Percentiles rank a stretch among this genome's conserved stretches.
Conservation (phyloP, 2,329 filamentous ascomycete genomes). For the Aspergillus sclerotialis region DNA sequence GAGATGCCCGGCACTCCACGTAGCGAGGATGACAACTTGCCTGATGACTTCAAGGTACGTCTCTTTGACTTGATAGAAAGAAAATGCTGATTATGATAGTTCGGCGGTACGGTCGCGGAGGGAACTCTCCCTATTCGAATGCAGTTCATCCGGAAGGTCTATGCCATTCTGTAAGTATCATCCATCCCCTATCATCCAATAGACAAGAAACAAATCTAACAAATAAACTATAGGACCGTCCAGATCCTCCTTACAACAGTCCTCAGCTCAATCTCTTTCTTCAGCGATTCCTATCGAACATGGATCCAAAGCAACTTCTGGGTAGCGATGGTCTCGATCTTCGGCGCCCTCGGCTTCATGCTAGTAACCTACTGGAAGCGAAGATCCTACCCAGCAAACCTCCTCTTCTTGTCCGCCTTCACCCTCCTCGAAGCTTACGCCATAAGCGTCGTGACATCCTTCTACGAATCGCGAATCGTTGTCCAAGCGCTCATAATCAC, state of each 20-base stretch:
- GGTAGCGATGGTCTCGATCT: constrained; percentile 80
- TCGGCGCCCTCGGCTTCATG: constrained; percentile 79
- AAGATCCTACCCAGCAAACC: constrained; percentile 89
- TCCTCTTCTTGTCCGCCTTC: constrained; percentile 85
- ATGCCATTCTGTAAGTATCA: constrained; percentile 69
- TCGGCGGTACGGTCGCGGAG: constrained; percentile 87
- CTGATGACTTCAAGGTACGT: constrained; percentile 88
- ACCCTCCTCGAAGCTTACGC: constrained; percentile 90
- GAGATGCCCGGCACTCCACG: constrained; percentile 57
- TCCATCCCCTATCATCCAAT: neutral
- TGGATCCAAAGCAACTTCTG: constrained; percentile 84
- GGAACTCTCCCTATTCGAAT: constrained; percentile 93
- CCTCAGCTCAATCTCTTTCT: constrained; percentile 79
- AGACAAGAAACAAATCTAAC: constrained; percentile 2
- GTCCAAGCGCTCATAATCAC: constrained; percentile 87
- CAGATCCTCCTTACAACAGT: constrained; percentile 80
- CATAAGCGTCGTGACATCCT: constrained; percentile 85
- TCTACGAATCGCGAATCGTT: constrained; percentile 77
- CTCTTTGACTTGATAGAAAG: neutral
- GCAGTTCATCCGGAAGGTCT: constrained; percentile 96
- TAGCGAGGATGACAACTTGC: constrained; percentile 80
- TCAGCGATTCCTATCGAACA: constrained; percentile 65
- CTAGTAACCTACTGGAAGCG: constrained; percentile 90
- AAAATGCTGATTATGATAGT: constrained; percentile 44
- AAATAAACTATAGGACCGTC: constrained; percentile 53